A percentile compares a stretch with the other conserved stretches of the same genome.
These are phyloP conservation scores for Lepraria neglecta DNA, from an alignment of 495 filamentous ascomycete species.

Conservation along the genomic window DNA sequence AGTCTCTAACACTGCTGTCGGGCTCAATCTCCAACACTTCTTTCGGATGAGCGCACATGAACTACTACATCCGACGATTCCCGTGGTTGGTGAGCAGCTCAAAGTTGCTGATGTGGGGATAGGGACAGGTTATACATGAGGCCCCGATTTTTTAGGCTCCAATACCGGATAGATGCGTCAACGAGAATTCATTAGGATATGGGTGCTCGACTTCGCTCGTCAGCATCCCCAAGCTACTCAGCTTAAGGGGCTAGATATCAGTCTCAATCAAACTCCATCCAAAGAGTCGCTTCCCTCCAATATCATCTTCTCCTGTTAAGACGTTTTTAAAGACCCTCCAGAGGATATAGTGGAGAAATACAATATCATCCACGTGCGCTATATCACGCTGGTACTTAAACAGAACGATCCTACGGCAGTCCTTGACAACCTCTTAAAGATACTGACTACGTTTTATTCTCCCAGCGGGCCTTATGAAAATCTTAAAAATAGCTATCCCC, in stretches of 20 bases:
- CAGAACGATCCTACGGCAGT: slow-evolving; percentile 12
- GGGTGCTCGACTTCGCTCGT: slow-evolving; percentile 9
- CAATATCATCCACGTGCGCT: slow-evolving; percentile 35
- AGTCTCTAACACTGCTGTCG: no score
- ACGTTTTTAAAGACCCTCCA: slow-evolving; percentile 15
- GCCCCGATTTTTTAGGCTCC: not conserved
- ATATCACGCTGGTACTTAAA: slow-evolving; percentile 31
- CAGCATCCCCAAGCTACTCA: not conserved
- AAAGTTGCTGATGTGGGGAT: slow-evolving; percentile 10
- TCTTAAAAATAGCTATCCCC: no score
- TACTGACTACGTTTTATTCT: not conserved
- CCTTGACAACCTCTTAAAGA: not conserved
- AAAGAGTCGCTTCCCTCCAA: slow-evolving; percentile 10
- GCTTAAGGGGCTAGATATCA: slow-evolving; percentile 18
- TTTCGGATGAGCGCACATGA: no score
- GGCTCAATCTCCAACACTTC: no score
- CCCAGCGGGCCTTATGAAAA: not conserved
- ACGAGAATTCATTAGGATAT: not conserved
- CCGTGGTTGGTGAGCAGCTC: no score
- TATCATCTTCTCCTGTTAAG: not conserved
- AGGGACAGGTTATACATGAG: slow-evolving; percentile 1
- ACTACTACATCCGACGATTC: no score
- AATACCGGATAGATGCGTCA: not conserved
- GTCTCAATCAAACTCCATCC: not conserved
- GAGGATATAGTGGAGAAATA: slow-evolving; percentile 30